Percentiles rank a stretch among this genome's conserved stretches.
phyloP scores from a whole-genome alignment of 2,329 filamentous ascomycete species.

The Ilyonectria robusta region DNA sequence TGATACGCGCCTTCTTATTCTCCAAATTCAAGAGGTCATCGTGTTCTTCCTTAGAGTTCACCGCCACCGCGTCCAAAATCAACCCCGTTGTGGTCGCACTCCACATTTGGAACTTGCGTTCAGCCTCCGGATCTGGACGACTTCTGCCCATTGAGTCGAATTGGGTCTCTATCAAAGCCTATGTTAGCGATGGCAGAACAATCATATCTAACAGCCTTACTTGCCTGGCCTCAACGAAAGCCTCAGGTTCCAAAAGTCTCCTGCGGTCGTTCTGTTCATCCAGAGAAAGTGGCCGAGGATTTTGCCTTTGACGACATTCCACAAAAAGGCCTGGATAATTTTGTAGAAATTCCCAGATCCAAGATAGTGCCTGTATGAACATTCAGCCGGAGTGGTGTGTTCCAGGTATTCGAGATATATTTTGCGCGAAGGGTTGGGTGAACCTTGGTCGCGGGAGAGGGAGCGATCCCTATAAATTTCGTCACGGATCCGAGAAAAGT shows the following conservation, averaged over 20 bases:
- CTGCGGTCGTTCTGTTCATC: conserved; percentile 1
- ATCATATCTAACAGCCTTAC: background rate
- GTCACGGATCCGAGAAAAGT: background rate
- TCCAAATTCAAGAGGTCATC: background rate
- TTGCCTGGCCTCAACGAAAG: background rate
- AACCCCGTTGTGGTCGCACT: conserved; percentile 1
- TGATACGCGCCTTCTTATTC: background rate
- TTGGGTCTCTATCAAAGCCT: background rate
- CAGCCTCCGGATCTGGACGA: conserved; percentile 12
- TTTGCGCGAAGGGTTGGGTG: background rate
- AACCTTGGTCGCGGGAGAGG: too few relatives aligned
- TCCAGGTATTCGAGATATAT: background rate
- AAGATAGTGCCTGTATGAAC: background rate
- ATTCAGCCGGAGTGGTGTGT: background rate
- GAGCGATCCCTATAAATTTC: background rate
- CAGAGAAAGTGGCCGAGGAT: conserved; percentile 10
- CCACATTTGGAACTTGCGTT: conserved; percentile 24
- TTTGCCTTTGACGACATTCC: background rate
- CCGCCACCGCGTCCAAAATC: background rate
- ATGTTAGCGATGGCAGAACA: background rate
- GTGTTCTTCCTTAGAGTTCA: background rate
- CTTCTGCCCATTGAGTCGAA: background rate
- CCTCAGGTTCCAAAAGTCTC: background rate
- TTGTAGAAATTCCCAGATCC: background rate
- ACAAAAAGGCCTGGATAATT: conserved; percentile 12